Evolutionary conservation across 306 rosid genomes (phyloP), one percentile per base, ranked within the genome.

Genomic region (Ceratonia siliqua): DNA sequence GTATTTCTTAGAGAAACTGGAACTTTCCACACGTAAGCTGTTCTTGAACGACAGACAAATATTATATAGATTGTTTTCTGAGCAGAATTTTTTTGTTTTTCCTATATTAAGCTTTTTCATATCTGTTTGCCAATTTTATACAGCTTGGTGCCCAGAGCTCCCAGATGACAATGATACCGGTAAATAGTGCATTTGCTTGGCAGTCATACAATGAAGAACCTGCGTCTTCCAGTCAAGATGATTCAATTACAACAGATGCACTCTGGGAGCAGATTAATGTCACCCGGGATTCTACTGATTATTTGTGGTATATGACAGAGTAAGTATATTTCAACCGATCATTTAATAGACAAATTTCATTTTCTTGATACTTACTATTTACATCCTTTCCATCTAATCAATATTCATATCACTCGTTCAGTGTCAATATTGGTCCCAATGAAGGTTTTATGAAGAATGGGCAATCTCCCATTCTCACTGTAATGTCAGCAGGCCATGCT

Each of bases 251-350:
- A 25, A 74, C 82, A 68, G 49, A 80, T 32, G 92, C 95, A 49
- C 85, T 94, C 55, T 62, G 78, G 86, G 99, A 94, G 72, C 99
- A 94, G 81, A 38, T 92, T 55, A 80, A 79, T 83, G 12, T 90
- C 82, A 95, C 99, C 17, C 48, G 89, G 80, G 99, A 95, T 81
- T 48, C 77, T 5, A 84, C 97, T 13, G 98, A 95, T 82, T 95
- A 95, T 85, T 78, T 95, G 88, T 95, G 99, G 99, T 95, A 95
- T 74, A 78, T 87, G 96, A 89, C 98, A 58, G 99, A 95, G 99
- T 95, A 81, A 90, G 99, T 82, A 79, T 46, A 64, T 41, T 33
- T 54, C 65, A 69, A 49, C 13, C 59, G 18, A 73, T 56, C 18
- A 56, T n/a, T n/a, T n/a, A n/a, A n/a, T n/a, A n/a, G n/a, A n/a